Evolutionary conservation across 1,284 basidiomycete species (phyloP).

Genomic region (Takashimella koratensis): DNA sequence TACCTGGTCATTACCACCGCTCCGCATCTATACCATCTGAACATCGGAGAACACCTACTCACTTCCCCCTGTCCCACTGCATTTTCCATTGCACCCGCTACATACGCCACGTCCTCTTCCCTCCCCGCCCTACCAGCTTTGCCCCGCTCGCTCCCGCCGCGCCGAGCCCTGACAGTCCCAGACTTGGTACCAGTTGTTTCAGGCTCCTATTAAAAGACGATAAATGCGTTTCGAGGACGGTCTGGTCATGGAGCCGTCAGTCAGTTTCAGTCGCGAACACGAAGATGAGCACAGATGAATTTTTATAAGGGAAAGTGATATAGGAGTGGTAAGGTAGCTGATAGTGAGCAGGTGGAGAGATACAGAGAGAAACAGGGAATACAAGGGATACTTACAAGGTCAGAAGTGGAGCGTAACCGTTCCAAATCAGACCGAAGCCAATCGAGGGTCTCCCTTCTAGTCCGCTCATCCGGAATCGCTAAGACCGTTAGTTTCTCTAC

Average conservation of each 20-base stretch:
- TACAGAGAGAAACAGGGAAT: no score
- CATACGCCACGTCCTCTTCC: not conserved
- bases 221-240: constrained; percentile 19
- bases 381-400: constrained; percentile 43
- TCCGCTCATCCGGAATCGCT: constrained; percentile 45
- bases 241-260: constrained; percentile 23
- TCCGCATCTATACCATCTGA: no score
- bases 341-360: no score
- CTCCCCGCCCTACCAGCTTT: constrained; percentile 33
- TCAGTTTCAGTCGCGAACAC: not conserved
- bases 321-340: no score
- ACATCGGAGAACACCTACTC: no score
- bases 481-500: not conserved
- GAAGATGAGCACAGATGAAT: no score
- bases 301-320: no score
- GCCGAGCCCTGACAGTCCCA: constrained; percentile 33
- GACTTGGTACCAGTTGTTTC: constrained; percentile 33
- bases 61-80: no score
- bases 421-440: constrained; percentile 44
- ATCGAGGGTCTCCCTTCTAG: constrained; percentile 46
- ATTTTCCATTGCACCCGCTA: no score
- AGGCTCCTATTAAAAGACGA: constrained; percentile 34
- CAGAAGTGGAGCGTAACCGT: constrained; percentile 29
- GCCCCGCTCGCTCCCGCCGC: constrained; percentile 19
- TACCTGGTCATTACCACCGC: no score